Evolutionary conservation across 306 rosid species (phyloP), one percentile per base, ranked within the genome.

Genomic region (Ochetophila trinervis): DNA sequence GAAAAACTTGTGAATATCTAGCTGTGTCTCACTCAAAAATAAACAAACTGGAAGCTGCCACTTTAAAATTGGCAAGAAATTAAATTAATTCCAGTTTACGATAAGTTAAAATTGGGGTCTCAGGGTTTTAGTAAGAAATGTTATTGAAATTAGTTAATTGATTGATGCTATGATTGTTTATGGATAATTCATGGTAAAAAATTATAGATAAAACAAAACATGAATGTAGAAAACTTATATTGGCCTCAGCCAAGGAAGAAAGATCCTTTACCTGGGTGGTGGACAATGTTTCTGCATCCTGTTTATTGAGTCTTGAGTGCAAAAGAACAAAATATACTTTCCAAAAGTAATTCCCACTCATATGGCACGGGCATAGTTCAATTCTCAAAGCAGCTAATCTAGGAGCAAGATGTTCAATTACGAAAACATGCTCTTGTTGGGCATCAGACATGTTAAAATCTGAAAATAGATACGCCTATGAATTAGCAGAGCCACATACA

Each of bases 291-390:
- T 71, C 97, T 0, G 99, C 87, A 52, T 93, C 99, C 50, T 76
- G 88, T 61, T 93, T 93, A 61, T 83, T 82, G 20, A 93, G 91
- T 76, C 99, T 81, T 9, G 99, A 88, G 78, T 89, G 96, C 79
- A 93, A 74, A 74, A 93, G 97, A 56, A 93, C 98, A 35, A 93
- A 93, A 72, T 93, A 93, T 34, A 93, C 98, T 78, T 89, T 87
- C 98, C 98, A 93, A 79, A 93, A 93, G 86, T 87, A 93, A 71
- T 89, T 79, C 72, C 87, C 82, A 44, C 90, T 93, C 99, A 93
- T 90, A 83, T 86, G 97, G 78, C 90, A 90, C 62, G 99, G 97
- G 62, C 96, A 93, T 12, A 93, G 87, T 76, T 93, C 99, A 67
- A 86, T 76, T 75, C 99, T 87, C 81, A 93, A 91, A 32, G 99